Evolutionary conservation across 2,329 filamentous ascomycete species (phyloP).

Genomic region (Herpotrichia juniperi): DNA sequence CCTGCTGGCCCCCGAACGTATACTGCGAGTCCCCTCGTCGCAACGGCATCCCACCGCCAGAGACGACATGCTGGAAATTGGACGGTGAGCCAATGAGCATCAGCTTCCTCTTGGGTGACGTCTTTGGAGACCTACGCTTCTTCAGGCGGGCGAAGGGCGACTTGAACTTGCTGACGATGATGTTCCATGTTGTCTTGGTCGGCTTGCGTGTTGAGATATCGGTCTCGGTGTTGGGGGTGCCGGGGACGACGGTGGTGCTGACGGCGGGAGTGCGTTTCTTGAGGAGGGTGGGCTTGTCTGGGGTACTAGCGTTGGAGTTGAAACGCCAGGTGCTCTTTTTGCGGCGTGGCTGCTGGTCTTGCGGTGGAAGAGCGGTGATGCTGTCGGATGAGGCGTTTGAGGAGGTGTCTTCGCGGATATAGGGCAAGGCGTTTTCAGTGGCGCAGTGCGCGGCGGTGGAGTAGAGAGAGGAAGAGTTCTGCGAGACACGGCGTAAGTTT

Average conservation of each 20-base stretch:
- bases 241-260: neutral
- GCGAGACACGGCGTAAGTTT: neutral
- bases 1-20: neutral
- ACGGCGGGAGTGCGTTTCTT: neutral
- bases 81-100: constrained; percentile 6
- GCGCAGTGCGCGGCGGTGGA: constrained; percentile 3
- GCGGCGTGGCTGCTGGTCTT: neutral
- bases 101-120: neutral
- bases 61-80: constrained; percentile 8
- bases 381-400: constrained; percentile 1
- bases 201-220: neutral
- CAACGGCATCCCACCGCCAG: neutral
- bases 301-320: neutral
- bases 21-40: neutral
- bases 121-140: neutral
- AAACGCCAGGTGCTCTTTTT: neutral
- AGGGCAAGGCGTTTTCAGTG: neutral
- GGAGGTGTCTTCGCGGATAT: constrained; percentile 4
- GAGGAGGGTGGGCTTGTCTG: neutral
- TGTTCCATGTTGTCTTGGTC: constrained; percentile 5
- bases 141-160: constrained; percentile 2
- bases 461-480: constrained; percentile 9
- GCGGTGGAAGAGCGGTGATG: constrained; percentile 19
- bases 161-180: constrained; percentile 8
- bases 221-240: neutral